Evolutionary conservation across 2,329 filamentous ascomycete genomes (phyloP), one percentile per base, ranked within the genome.

Genomic region (Aciculosporium take): DNA sequence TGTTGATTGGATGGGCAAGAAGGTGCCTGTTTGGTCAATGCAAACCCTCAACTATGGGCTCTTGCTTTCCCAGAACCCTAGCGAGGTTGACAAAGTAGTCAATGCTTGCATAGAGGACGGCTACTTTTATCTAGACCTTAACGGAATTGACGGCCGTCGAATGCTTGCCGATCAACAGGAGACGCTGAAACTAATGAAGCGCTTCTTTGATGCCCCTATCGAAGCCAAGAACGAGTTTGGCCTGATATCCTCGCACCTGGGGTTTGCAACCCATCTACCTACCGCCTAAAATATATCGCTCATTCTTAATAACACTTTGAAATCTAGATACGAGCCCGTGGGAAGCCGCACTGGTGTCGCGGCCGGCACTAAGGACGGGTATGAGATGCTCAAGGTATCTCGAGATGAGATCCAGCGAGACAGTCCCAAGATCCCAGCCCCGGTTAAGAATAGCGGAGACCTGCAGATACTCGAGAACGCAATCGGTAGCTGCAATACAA

Each of bases 181-280:
- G 48, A 67, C 65, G 2, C 61, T 74, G 24, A 61, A 65, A 46
- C 62, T 74, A 31, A 75, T 74, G 71, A 58, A 71, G 53, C 65
- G 66, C 40, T 75, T 73, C 62, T 75, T 74, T 46, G 65, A 65
- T 25, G 54, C 64, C 0, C 68, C 70, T 0, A 53, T 72, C 13
- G 70, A 74, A 56, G 63, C 59, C 32, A 74, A 74, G 66, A 74
- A 73, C 51, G 65, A 74, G 51, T 72, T 66, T 49, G 70, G 70
- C 3, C 65, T 74, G 6, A 62, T 73, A 37, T 65, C 67, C 20
- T 65, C 69, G 4, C 69, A 74, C 53, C 62, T 72, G 21, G 70
- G 69, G 57, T 69, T 54, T 46, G 59, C 52, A 8, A 13, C 18
- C 27, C 10, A 31, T 25, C 3, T 28, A 29, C 35, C 23, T 10